These are phyloP conservation scores for Candida taoyuanica DNA, from an alignment of 805 yeast species.

Conservation along the genomic window DNA sequence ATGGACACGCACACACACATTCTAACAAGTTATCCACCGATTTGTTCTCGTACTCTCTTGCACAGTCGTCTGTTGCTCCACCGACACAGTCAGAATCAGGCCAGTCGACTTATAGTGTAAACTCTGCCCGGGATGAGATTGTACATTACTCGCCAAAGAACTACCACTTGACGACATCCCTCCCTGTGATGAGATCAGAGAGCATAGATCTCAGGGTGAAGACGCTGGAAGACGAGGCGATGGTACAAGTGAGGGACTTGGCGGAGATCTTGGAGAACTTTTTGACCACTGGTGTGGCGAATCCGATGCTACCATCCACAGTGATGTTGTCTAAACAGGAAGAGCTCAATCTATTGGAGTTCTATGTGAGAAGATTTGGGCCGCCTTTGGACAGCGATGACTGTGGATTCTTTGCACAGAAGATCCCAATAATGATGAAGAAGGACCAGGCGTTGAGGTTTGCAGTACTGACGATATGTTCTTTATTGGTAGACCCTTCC, in stretches of 20 bases:
- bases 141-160: constrained; percentile 6
- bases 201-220: constrained; percentile 1
- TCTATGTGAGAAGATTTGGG: constrained; percentile 2
- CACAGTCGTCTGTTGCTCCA: not conserved
- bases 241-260: not conserved
- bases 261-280: constrained; percentile 1
- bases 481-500: not conserved
- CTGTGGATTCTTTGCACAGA: constrained; percentile 3
- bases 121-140: not conserved
- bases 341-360: constrained; percentile 4
- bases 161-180: constrained; percentile 3
- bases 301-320: not conserved
- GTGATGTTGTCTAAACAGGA: constrained; percentile 6
- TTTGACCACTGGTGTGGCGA: not conserved
- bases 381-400: constrained; percentile 11
- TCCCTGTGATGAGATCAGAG: constrained; percentile 3
- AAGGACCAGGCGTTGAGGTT: constrained; percentile 3
- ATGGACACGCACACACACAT: not conserved
- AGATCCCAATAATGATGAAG: constrained; percentile 4
- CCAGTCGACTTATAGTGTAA: not conserved
- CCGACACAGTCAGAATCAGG: not conserved
- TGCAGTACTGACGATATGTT: constrained; percentile 4
- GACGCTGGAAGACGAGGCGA: not conserved
- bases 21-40: constrained; percentile 3
- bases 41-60: constrained; percentile 6